Base-by-base conservation (phyloP, 1,284 basidiomycete species). In the Fomitiporia mediterranea region DNA sequence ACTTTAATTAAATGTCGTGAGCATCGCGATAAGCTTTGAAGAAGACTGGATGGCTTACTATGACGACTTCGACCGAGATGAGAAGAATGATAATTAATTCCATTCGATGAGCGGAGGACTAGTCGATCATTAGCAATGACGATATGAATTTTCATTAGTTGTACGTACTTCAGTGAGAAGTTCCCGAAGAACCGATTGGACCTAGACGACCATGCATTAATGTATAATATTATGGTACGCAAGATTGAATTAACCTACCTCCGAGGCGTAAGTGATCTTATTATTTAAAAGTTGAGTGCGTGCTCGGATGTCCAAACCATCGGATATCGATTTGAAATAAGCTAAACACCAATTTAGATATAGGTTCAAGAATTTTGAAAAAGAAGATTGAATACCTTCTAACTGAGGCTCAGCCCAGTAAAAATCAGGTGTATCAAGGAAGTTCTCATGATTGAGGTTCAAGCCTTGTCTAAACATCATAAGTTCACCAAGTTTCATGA, bases 391-490 rank as follows among this genome's bases (percentile, higher is more conserved):
- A 80, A 44, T 62, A 86, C 89, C 77, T 75, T 95, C 93, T 2
- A 96, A 76, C 62, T 87, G 88, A 1, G 92, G 91, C 67, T 94
- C 91, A 23, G 86, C 81, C 93, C 93, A 95, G 68, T 94, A 96
- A 57, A 94, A 86, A 70, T 94, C 86, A 0, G 92, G 92, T 0
- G 89, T 88, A 65, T 94, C 92, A 51, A 86, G 86, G 67, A 93
- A 89, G 60, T 93, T 94, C 64, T 94, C 91, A 51, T 89, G 79
- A 62, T 90, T 90, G 42, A 94, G 80, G 65, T 94, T 95, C 32
- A 94, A 75, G 2, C 89, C 86, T 73, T 95, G 92, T 46, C 93
- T 79, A 65, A 95, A 89, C 64, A 86, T 88, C 80, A 96, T 83
- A 55, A 96, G 74, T 66, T 90, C 83, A 8, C 93, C 93, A 2